Conservation (phyloP, 441 rosid genomes). For the Jatropha podagrica region DNA sequence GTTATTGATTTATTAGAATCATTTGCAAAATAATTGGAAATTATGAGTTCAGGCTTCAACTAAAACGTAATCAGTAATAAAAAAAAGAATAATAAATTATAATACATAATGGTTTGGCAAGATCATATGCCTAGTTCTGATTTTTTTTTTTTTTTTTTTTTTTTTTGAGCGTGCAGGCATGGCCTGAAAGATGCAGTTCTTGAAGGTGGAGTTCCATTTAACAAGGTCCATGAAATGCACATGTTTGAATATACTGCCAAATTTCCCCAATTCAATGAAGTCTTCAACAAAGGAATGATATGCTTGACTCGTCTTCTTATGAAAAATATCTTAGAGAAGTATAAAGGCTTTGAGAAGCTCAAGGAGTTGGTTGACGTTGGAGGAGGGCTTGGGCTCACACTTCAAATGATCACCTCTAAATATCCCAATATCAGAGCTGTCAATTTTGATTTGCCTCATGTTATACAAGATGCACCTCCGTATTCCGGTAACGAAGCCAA, state of each 20-base stretch:
- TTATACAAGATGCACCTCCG: neutral
- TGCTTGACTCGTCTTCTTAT: neutral
- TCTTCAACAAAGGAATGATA: neutral
- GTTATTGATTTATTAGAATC: too few relatives aligned
- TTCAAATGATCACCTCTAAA: neutral
- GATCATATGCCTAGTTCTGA: too few relatives aligned
- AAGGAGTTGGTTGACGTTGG: neutral
- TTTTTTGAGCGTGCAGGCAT: neutral
- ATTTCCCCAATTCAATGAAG: neutral
- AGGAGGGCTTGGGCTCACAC: neutral
- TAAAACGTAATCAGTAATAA: too few relatives aligned
- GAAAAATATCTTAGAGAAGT: neutral
- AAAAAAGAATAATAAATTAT: too few relatives aligned
- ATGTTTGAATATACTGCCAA: neutral
- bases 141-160: too few relatives aligned
- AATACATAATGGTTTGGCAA: too few relatives aligned
- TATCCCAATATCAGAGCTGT: neutral
- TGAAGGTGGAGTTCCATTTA: neutral
- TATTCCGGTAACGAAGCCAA: neutral
- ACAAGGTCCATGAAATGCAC: neutral
- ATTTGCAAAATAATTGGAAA: too few relatives aligned
- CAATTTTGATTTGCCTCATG: neutral
- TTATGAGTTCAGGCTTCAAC: too few relatives aligned
- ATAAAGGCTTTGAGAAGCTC: neutral
- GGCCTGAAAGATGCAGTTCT: neutral